Evolutionary conservation across 805 yeast genomes (phyloP), one percentile per base, ranked within the genome.

Genomic region (Zygotorulaspora chibaensis): DNA sequence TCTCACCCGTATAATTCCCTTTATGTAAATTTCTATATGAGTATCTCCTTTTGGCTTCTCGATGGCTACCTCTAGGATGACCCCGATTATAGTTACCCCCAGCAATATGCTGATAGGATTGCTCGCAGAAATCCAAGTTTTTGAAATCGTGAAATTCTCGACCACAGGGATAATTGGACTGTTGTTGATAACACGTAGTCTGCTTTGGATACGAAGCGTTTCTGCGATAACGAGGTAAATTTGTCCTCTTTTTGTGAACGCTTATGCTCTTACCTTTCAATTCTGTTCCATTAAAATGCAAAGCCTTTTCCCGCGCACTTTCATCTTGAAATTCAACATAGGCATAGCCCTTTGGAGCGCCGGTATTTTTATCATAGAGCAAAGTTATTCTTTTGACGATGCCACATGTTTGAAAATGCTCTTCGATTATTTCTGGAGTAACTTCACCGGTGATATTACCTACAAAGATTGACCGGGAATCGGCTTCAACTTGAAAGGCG

Each of bases 341-440:
- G 1, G 86, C 87, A 57, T 77, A 79, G 2, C 86, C 87, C 51
- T 73, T 75, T 8, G 79, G 75, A 15, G 59, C 59, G 0, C 79
- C 78, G 1, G 76, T 68, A 52, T 55, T 65, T 37, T 67, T 67
- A 51, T 59, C 58, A 31, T 52, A 52, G 46, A 79, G 65, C 17
- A 80, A 70, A 1, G 84, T 80, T 9, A 80, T 73, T 51, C 82
- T 62, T 49, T 73, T 73, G 40, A 79, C 72, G 1, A 58, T 59
- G 1, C 83, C 84, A 33, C 65, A 68, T 1, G 47, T 51, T 30
- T 63, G 62, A 61, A 79, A 79, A 42, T 71, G 69, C 18, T 63
- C 62, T 48, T 79, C 82, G 46, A 80, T 58, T 40, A 69, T 72
- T 40, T 70, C 76, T 1, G 83, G 81, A 1, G 81, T 72, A 1